phyloP scores from a whole-genome alignment of 495 filamentous ascomycete species.

The Lophiotrema nucula region DNA sequence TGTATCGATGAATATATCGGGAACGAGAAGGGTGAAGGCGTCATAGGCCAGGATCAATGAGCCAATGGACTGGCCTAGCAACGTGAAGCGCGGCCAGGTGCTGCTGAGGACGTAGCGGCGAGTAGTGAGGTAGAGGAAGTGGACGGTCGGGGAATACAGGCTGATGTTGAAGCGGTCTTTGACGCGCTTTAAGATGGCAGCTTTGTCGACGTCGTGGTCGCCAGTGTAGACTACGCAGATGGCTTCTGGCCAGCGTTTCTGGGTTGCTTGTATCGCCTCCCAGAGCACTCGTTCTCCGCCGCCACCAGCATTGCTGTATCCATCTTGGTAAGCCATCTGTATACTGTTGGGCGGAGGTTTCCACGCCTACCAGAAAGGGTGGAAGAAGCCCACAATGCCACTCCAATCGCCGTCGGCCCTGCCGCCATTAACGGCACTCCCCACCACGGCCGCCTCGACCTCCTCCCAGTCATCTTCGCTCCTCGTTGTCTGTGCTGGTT shows the following conservation, averaged over 20 bases:
- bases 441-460: slow-evolving; percentile 57
- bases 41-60: slow-evolving; percentile 85
- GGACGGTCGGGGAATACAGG: slow-evolving; percentile 76
- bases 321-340: too few relatives aligned
- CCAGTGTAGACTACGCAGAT: slow-evolving; percentile 92
- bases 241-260: slow-evolving; percentile 82
- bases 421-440: slow-evolving; percentile 53
- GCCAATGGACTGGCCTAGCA: slow-evolving; percentile 89
- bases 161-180: slow-evolving; percentile 81
- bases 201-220: slow-evolving; percentile 82
- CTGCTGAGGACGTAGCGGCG: slow-evolving; percentile 78
- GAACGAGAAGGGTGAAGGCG: slow-evolving; percentile 86
- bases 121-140: slow-evolving; percentile 86
- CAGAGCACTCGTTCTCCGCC: slow-evolving; percentile 95
- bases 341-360: too few relatives aligned
- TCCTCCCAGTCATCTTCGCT: slow-evolving; percentile 72
- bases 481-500: slow-evolving; percentile 37
- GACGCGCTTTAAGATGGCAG: slow-evolving; percentile 74
- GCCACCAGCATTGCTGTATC: slow-evolving; percentile 86
- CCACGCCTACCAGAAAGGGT: slow-evolving; percentile 80
- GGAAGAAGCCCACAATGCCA: slow-evolving; percentile 91
- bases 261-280: slow-evolving; percentile 90
- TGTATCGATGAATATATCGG: slow-evolving; percentile 93
- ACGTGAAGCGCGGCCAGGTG: slow-evolving; percentile 88
- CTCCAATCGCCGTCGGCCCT: slow-evolving; percentile 63